Conservation (phyloP, 257 asterid species). For the Salvia rosmarinus region DNA sequence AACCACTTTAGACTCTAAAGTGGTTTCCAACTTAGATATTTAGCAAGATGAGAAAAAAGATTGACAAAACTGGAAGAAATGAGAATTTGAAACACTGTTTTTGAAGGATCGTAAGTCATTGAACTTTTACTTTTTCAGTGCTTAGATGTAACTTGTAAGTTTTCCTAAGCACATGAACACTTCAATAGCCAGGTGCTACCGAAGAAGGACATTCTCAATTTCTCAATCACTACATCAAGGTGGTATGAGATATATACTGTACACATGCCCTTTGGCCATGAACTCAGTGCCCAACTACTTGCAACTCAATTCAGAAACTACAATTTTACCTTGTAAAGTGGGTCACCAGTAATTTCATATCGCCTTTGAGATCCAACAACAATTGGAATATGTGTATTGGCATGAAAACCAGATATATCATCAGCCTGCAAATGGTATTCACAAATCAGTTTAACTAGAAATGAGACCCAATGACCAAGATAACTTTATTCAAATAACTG, state of each 20-base stretch:
- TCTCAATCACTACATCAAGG: background rate
- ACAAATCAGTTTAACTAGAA: slow-evolving; percentile 10
- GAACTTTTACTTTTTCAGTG: background rate
- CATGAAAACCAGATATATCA: slow-evolving; percentile 79
- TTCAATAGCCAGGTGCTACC: slow-evolving; percentile 7
- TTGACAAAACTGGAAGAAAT: background rate
- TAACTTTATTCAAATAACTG: too few species aligned
- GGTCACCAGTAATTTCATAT: slow-evolving; percentile 91
- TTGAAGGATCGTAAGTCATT: background rate
- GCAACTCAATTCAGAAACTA: slow-evolving; percentile 22
- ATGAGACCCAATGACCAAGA: slow-evolving; percentile 1
- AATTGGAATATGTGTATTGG: slow-evolving; percentile 90
- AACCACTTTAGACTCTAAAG: too few species aligned
- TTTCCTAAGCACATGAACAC: slow-evolving; percentile 6
- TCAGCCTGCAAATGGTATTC: slow-evolving; percentile 67
- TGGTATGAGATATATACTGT: background rate
- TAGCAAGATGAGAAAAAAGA: background rate
- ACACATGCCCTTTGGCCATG: background rate
- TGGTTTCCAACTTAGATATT: background rate
- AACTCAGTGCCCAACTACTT: slow-evolving; percentile 3
- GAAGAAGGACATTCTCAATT: slow-evolving; percentile 2
- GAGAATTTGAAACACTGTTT: background rate
- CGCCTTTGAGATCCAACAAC: slow-evolving; percentile 92
- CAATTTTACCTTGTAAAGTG: slow-evolving; percentile 68
- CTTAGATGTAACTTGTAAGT: background rate